phyloP scores from a whole-genome alignment of 2,329 filamentous ascomycete genomes.

The Colletotrichum somersetense region DNA sequence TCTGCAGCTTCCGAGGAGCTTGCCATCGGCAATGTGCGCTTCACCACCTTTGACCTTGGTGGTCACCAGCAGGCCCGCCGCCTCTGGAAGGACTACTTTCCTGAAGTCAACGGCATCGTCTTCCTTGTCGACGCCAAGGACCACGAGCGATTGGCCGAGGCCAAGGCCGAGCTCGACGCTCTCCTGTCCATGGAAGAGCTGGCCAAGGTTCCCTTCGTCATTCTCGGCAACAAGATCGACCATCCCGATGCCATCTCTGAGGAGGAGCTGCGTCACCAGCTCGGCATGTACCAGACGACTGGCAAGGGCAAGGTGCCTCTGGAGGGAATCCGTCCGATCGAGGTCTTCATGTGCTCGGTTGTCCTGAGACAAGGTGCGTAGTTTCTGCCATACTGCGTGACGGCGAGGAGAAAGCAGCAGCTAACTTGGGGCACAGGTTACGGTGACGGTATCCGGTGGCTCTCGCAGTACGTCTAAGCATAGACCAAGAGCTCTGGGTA shows the following conservation, averaged over 20 bases:
- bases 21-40: conserved; percentile 91
- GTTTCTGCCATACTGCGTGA: conserved; percentile 32
- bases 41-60: conserved; percentile 94
- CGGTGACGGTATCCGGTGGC: conserved; percentile 90
- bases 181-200: conserved; percentile 98
- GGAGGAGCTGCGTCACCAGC: conserved; percentile 91
- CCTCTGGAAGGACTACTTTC: conserved; percentile 97
- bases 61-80: conserved; percentile 95
- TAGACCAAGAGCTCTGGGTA: conserved; percentile 16
- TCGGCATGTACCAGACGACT: conserved; percentile 95
- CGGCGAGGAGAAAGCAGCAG: neutral
- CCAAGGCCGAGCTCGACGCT: conserved; percentile 96
- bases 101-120: conserved; percentile 94
- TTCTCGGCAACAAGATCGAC: conserved; percentile 99
- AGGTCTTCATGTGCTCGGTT: conserved; percentile 99
- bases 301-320: conserved; percentile 95
- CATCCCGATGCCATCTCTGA: conserved; percentile 95
- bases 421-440: conserved; percentile 68
- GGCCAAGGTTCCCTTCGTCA: conserved; percentile 92
- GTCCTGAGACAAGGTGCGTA: conserved; percentile 91
- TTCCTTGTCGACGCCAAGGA: conserved; percentile 99
- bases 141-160: conserved; percentile 91
- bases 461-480: conserved; percentile 88
- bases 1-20: conserved; percentile 85
- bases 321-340: conserved; percentile 93